Conservation (phyloP, 2,329 filamentous ascomycete species). For the Pseudogymnoascus sp. region DNA sequence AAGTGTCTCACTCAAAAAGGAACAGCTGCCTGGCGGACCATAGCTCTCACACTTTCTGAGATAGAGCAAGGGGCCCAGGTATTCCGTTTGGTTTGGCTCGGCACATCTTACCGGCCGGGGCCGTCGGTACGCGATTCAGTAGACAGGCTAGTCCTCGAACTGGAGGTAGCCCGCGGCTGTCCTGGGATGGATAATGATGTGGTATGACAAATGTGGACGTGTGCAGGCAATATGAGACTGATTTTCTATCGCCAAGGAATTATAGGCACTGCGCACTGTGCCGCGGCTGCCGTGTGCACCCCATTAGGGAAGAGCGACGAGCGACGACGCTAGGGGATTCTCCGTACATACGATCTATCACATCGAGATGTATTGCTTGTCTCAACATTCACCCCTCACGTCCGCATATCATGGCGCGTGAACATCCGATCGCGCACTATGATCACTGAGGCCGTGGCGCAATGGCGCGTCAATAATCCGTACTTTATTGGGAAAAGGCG, state of each 20-base stretch:
- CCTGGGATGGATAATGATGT: background rate
- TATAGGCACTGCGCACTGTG: background rate
- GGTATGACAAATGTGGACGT: background rate
- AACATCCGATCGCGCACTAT: background rate
- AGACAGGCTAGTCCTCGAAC: background rate
- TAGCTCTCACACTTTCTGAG: background rate
- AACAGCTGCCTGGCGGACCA: background rate
- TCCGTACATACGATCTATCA: constrained; percentile 7
- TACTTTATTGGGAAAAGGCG: background rate
- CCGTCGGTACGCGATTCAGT: background rate
- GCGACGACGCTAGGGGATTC: background rate
- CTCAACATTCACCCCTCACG: background rate
- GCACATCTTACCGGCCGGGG: background rate
- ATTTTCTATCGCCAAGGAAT: background rate
- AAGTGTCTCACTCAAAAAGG: background rate
- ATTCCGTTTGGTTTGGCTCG: constrained; percentile 2
- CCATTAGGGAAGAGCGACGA: background rate
- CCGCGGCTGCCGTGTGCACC: background rate
- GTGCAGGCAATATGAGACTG: background rate
- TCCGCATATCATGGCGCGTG: background rate
- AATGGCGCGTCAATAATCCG: background rate
- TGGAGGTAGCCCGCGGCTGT: background rate
- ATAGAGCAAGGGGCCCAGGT: background rate
- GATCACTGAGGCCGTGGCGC: background rate
- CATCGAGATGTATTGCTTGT: constrained; percentile 6